phyloP scores from a whole-genome alignment of 1,139 yeast species.

The Williopsis jadinii region DNA sequence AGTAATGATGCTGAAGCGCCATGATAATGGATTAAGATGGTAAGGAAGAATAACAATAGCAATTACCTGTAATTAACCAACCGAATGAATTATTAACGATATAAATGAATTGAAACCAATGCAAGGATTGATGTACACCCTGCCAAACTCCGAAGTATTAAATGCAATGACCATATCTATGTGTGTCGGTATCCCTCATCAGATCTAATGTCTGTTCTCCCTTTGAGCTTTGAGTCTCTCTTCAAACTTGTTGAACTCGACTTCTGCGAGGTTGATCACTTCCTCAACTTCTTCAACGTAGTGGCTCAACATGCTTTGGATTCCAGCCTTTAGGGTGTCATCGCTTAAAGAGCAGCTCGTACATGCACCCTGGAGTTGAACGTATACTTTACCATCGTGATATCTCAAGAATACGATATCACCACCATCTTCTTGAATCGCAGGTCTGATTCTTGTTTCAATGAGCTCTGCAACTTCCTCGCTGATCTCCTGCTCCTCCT shows the following conservation, averaged over 20 bases:
- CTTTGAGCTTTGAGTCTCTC: constrained; percentile 17
- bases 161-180: too few relatives aligned
- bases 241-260: constrained; percentile 23
- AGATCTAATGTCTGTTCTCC: constrained; percentile 10
- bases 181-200: too few relatives aligned
- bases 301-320: constrained; percentile 73
- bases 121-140: not conserved
- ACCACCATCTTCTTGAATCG: constrained; percentile 83
- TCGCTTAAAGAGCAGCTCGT: constrained; percentile 72
- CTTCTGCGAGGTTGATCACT: constrained; percentile 35
- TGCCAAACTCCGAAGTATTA: too few relatives aligned
- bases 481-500: constrained; percentile 49
- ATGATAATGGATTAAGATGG: not conserved
- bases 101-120: not conserved
- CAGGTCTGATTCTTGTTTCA: constrained; percentile 92
- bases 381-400: constrained; percentile 58
- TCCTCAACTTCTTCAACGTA: constrained; percentile 72
- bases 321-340: constrained; percentile 71
- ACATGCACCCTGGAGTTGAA: constrained; percentile 73
- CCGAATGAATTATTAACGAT: not conserved
- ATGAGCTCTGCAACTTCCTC: constrained; percentile 89
- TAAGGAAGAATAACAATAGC: not conserved
- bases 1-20: too few relatives aligned
- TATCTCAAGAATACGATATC: constrained; percentile 69
- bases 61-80: too few relatives aligned